Evolutionary conservation across 148 eudicot species (phyloP).

Genomic region (Persicaria maculosa): DNA sequence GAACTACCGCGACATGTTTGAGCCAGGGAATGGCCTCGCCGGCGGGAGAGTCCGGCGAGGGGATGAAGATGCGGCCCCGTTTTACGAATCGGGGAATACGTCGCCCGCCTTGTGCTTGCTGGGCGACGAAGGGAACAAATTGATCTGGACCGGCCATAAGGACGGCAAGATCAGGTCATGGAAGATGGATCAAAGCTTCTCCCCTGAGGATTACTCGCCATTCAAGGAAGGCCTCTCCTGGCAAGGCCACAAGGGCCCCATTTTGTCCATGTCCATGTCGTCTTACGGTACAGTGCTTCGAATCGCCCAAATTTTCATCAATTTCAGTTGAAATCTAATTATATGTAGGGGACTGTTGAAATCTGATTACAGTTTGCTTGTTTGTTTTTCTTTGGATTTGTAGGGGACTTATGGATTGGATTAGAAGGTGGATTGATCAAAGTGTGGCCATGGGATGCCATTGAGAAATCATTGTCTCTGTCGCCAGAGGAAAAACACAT

Average conservation of each 20-base stretch:
- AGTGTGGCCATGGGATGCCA: conserved; percentile 91
- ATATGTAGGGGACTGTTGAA: no score
- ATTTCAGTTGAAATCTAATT: no score
- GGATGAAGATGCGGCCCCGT: conserved; percentile 91
- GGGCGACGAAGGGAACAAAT: conserved; percentile 60
- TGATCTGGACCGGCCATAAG: conserved; percentile 95
- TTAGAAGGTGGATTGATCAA: conserved; percentile 73
- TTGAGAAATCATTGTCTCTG: conserved; percentile 78
- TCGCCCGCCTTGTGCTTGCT: conserved; percentile 64
- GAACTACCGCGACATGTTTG: conserved; percentile 53
- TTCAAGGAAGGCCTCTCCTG: conserved; percentile 75
- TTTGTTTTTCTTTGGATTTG: neutral
- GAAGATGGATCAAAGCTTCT: conserved; percentile 63
- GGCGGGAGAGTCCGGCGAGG: conserved; percentile 71
- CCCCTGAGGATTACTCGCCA: conserved; percentile 28
- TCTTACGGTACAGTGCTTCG: conserved; percentile 50
- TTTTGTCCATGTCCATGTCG: conserved; percentile 57
- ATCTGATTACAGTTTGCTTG: no score
- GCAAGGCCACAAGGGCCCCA: conserved; percentile 86
- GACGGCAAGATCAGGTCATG: conserved; percentile 94
- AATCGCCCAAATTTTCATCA: no score
- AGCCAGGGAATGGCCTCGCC: conserved; percentile 51
- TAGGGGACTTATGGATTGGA: conserved; percentile 95
- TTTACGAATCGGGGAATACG: conserved; percentile 57
- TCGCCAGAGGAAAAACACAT: conserved; percentile 86